A percentile compares a stretch with the other conserved stretches of the same genome.
Evolutionary conservation across 169 alveolate species (phyloP).

Genomic region (Plasmodium relictum): DNA sequence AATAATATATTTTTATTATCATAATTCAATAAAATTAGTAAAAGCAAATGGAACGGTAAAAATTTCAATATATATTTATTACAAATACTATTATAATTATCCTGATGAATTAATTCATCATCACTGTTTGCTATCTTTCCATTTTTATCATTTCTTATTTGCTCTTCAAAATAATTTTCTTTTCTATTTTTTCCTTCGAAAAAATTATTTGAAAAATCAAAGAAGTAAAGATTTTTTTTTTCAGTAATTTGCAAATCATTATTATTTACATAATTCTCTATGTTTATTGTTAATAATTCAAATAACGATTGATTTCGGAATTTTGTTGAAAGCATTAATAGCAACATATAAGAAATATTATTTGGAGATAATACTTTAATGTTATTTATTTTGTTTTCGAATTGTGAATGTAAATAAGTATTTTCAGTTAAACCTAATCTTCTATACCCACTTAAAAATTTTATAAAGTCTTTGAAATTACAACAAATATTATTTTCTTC

Average conservation of each 20-base stretch:
- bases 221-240: not conserved
- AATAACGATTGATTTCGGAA: conserved; percentile 19
- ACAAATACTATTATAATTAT: conserved; percentile 2
- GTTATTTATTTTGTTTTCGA: conserved; percentile 57
- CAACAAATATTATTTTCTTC: conserved; percentile 21
- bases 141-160: not conserved
- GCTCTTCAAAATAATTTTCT: not conserved
- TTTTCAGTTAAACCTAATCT: conserved; percentile 35
- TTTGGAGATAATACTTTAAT: conserved; percentile 38
- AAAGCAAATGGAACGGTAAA: conserved; percentile 54
- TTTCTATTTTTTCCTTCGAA: not conserved
- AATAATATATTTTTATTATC: conserved; percentile 27
- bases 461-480: conserved; percentile 49
- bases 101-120: not conserved
- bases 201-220: not conserved
- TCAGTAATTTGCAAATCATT: not conserved
- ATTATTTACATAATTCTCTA: conserved; percentile 52
- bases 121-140: not conserved
- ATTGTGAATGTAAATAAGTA: conserved; percentile 59
- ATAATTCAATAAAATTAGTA: conserved; percentile 32
- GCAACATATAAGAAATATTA: conserved; percentile 50
- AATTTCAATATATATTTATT: conserved; percentile 24
- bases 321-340: conserved; percentile 33
- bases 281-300: conserved; percentile 46
- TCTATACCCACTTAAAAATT: conserved; percentile 53